Percentiles rank a stretch among this genome's conserved stretches.
Conservation (phyloP, 805 yeast species). For the Ogataea salicorniae region DNA sequence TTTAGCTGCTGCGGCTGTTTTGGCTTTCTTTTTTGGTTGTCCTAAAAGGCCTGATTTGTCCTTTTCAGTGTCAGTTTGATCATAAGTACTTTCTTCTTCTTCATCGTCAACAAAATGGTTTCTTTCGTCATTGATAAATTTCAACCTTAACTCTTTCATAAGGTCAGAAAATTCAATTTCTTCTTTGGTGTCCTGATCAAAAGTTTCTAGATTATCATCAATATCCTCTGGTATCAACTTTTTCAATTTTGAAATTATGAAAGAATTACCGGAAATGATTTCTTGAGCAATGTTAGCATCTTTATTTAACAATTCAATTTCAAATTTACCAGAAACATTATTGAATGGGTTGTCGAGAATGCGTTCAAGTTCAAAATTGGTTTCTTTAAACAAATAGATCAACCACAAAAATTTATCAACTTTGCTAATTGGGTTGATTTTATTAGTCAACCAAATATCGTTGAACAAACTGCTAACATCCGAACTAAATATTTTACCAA, state of each 20-base stretch:
- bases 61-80: background rate
- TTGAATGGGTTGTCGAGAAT: slow-evolving; percentile 30
- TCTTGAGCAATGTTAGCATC: slow-evolving; percentile 17
- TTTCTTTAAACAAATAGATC: slow-evolving; percentile 72
- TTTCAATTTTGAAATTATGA: slow-evolving; percentile 22
- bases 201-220: background rate
- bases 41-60: background rate
- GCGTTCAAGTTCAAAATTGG: slow-evolving; percentile 51
- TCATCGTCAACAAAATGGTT: background rate
- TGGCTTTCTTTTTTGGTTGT: background rate
- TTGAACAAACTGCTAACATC: slow-evolving; percentile 47
- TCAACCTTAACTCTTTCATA: slow-evolving; percentile 41
- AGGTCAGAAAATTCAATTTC: slow-evolving; percentile 44
- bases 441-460: slow-evolving; percentile 65
- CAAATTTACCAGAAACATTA: slow-evolving; percentile 1
- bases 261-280: slow-evolving; percentile 15
- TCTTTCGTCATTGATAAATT: slow-evolving; percentile 18
- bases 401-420: slow-evolving; percentile 80
- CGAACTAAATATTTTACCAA: slow-evolving; percentile 27
- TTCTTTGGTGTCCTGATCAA: slow-evolving; percentile 36
- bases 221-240: slow-evolving; percentile 19
- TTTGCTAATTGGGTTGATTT: slow-evolving; percentile 58
- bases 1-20: background rate
- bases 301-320: slow-evolving; percentile 6
- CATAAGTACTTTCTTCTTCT: background rate